phyloP scores from a whole-genome alignment of 306 rosid genomes.

The Trichosanthes cucumerina region DNA sequence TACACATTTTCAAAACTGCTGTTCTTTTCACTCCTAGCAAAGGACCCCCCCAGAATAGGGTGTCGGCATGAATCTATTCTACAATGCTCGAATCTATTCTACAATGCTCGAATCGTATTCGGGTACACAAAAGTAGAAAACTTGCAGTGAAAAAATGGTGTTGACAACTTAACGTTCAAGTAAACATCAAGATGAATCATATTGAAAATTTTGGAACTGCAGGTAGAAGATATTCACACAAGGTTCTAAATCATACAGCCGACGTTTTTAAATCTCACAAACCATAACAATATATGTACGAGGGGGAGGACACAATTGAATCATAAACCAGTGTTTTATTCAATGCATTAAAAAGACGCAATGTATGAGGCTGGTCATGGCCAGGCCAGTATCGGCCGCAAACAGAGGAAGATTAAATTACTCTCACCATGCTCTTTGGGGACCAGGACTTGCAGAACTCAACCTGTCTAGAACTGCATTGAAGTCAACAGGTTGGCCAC shows the following conservation, averaged over 20 bases:
- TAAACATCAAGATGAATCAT: background rate
- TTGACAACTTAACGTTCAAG: background rate
- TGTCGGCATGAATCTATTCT: background rate
- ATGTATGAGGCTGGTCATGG: constrained; percentile 22
- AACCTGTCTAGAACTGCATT: constrained; percentile 84
- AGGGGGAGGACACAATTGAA: background rate
- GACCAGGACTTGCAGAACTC: constrained; percentile 43
- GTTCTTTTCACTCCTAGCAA: background rate
- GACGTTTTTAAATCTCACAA: constrained; percentile 13
- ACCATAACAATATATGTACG: background rate
- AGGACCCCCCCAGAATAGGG: background rate
- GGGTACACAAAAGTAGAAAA: background rate
- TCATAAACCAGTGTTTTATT: constrained; percentile 36
- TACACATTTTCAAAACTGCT: background rate
- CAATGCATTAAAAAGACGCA: constrained; percentile 92
- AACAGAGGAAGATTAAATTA: constrained; percentile 12
- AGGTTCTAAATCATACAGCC: background rate
- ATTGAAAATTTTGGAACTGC: background rate
- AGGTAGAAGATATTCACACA: constrained; percentile 3
- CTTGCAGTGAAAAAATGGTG: background rate
- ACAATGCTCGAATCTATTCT: too few relatives aligned
- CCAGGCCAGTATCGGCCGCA: constrained; percentile 5
- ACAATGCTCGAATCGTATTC: too few relatives aligned
- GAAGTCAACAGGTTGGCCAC: constrained; percentile 75
- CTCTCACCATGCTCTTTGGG: constrained; percentile 82